Conservation (phyloP, 805 yeast species). For the Kuraishia capsulata region DNA sequence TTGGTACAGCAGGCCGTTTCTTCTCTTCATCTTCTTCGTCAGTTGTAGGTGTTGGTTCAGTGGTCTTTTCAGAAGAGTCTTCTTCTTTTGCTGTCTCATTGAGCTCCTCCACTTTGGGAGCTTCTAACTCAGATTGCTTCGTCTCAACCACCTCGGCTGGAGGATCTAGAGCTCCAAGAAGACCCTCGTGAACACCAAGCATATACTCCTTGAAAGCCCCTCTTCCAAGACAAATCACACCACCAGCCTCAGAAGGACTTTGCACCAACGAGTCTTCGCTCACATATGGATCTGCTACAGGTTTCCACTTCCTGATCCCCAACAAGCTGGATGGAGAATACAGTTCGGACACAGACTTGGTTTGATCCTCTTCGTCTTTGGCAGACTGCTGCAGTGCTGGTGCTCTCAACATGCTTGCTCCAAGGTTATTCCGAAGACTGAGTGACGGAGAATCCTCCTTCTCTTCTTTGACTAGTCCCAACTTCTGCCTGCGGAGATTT, state of each 20-base stretch:
- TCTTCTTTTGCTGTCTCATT: neutral
- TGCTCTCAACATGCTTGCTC: constrained; percentile 4
- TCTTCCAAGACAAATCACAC: constrained; percentile 86
- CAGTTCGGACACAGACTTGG: constrained; percentile 23
- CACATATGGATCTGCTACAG: constrained; percentile 14
- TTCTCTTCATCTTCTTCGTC: constrained; percentile 15
- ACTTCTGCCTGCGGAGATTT: constrained; percentile 43
- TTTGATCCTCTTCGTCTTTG: constrained; percentile 15
- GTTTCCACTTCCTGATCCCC: constrained; percentile 36
- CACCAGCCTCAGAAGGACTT: constrained; percentile 54
- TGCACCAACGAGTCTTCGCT: constrained; percentile 38
- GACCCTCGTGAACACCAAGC: constrained; percentile 87
- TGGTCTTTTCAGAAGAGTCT: neutral
- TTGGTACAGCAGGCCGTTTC: constrained; percentile 38
- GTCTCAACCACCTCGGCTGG: constrained; percentile 13
- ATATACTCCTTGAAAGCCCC: constrained; percentile 94
- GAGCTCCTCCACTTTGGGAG: constrained; percentile 3
- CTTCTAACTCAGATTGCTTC: no score
- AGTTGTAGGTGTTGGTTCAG: neutral
- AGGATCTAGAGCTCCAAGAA: constrained; percentile 75
- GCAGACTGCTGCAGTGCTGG: constrained; percentile 8
- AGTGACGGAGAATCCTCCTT: constrained; percentile 1
- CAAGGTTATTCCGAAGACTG: constrained; percentile 6
- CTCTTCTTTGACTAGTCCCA: constrained; percentile 13
- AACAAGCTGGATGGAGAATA: constrained; percentile 37